Evolutionary conservation across 768 basidiomycete genomes (phyloP), one percentile per base, ranked within the genome.

Genomic region (Agrocybe praecox): DNA sequence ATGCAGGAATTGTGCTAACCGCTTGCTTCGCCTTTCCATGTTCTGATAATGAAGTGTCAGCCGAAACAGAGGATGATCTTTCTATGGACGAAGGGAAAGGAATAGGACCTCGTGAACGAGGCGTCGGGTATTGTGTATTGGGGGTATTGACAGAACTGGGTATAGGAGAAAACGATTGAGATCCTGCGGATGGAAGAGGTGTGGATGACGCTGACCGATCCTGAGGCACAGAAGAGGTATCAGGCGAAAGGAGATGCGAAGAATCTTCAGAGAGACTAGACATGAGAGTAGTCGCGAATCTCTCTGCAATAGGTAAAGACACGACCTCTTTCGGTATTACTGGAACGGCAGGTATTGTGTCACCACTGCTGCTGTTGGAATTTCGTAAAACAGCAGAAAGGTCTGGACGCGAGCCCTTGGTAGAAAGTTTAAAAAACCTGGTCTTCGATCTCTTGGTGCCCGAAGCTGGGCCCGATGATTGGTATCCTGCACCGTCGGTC

Each of bases 281-380:
- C 15, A 60, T 46, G 3, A 64, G 34, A 1, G 74, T 74, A 1
- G 75, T 79, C 11, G 77, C 80, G 60, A 82, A 84, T 56, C 70
- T 69, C 17, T 71, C 76, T 3, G 80, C 80, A 53, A 82, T 82
- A 21, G 81, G 80, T 19, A 81, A 72, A 8, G 70, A 63, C 29
- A 77, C 63, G 1, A 68, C 62, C 36, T 72, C 71, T 47, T 62
- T 72, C 65, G 72, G 18, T 40, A 59, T 33, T 29, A 23, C 26
- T 10, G 49, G 55, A 15, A 61, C 24, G 6, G 63, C 53, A 22
- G 64, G 61, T 1, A 64, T 60, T n/a, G 65, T 67, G 11, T 72
- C 69, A n/a, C 64, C 58, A 17, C 61, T 64, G 36, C 36, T n/a
- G 14, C 36, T n/a, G 12, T 40, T 40, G 4, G 36, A 40, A 5